Evolutionary conservation across 257 asterid genomes (phyloP), one percentile per base, ranked within the genome.

Genomic region (Solanum acaule): DNA sequence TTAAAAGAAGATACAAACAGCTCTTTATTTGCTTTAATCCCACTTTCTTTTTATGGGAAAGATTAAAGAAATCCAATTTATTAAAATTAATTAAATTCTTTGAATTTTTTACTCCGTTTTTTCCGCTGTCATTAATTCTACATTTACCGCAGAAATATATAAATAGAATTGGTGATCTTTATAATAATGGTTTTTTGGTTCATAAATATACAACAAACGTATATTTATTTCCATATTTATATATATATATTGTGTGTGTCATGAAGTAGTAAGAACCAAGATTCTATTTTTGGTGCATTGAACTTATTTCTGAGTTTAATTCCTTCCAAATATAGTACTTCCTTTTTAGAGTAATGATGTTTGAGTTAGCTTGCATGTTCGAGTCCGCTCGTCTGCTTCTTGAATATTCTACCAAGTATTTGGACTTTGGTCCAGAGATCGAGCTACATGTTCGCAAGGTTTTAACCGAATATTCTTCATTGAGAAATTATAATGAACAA

Each of bases 11-110:
- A 70, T 76, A 72, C 78, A 86, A 87, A 44, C 46, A 83, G 35
- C 79, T 87, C 89, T 92, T 88, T 44, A 65, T 78, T 84, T 86
- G 75, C 87, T 89, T 88, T 87, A 75, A 70, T 14, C 16, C 78
- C 27, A 82, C 67, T 84, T 68, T 61, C 6, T 68, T 90, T 88
- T 85, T 77, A 85, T 91, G 85, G 95, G 95, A 86, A 82, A 68
- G 8, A 38, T 86, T 38, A 67, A 85, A 85, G 72, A 87, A 88
- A 76, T 31, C 49, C 67, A 86, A 89, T 89, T 85, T 88, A 89
- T 88, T 79, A 14, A 22, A 22, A 76, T 38, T 37, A 23, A 67
- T 67, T 44, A 83, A 33, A 72, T 33, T 72, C 42, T 33, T 83
- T 73, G 87, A 56, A 29, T 85, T 23, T 89, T 89, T 90, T 85